These are phyloP conservation scores for Talaromyces funiculosus DNA, from an alignment of 2,329 filamentous ascomycete genomes.

Conservation along the genomic window DNA sequence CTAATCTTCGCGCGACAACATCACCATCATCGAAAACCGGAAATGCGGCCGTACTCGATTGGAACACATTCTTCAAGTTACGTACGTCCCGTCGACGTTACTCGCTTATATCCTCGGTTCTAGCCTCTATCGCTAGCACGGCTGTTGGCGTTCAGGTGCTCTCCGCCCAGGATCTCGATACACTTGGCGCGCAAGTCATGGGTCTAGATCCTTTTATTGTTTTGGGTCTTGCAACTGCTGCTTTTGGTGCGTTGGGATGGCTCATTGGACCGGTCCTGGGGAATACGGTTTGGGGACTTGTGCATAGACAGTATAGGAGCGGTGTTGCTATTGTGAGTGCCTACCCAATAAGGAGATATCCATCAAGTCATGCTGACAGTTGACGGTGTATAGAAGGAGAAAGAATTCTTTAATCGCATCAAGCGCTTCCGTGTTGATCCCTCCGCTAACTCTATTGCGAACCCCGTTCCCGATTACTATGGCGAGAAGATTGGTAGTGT, in stretches of 20 bases:
- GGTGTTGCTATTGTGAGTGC: conserved; percentile 63
- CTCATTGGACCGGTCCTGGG: conserved; percentile 78
- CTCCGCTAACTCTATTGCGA: conserved; percentile 77
- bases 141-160: conserved; percentile 50
- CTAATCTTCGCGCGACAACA: not conserved
- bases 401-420: conserved; percentile 85
- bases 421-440: conserved; percentile 91
- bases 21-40: conserved; percentile 23
- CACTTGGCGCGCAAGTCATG: conserved; percentile 58
- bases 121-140: conserved; percentile 59
- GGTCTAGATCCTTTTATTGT: conserved; percentile 85
- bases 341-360: too few species aligned
- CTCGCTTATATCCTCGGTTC: conserved; percentile 70
- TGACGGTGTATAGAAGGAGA: conserved; percentile 64
- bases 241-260: conserved; percentile 79
- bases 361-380: not conserved
- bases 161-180: conserved; percentile 65
- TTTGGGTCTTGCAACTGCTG: conserved; percentile 71
- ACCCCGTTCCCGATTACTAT: conserved; percentile 96
- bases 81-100: conserved; percentile 79
- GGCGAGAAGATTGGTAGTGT: conserved; percentile 97
- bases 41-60: conserved; percentile 54
- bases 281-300: conserved; percentile 68
- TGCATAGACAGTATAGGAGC: conserved; percentile 63
- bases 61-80: conserved; percentile 89